Evolutionary conservation across 768 basidiomycete genomes (phyloP).

Genomic region (Podaxis rugospora): DNA sequence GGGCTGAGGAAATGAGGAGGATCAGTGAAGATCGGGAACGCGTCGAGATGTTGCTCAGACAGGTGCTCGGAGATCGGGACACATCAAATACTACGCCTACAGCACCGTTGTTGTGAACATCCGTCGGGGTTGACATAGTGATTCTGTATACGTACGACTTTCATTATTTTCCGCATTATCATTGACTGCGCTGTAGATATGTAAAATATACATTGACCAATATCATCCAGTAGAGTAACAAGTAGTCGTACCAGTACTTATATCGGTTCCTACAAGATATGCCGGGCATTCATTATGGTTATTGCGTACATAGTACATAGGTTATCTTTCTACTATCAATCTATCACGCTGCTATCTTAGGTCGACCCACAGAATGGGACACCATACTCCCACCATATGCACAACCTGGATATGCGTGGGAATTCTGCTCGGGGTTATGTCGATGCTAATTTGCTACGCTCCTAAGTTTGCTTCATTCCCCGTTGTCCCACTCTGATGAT

Average conservation of each 20-base stretch:
- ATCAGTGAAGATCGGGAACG: conserved; percentile 63
- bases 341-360: background rate
- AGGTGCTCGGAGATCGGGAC: conserved; percentile 48
- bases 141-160: background rate
- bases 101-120: background rate
- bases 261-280: background rate
- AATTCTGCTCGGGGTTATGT: no score
- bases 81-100: background rate
- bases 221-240: background rate
- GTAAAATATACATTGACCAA: background rate
- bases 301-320: background rate
- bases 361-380: background rate
- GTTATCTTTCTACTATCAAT: background rate
- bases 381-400: no score
- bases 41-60: conserved; percentile 60
- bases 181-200: background rate
- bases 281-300: background rate
- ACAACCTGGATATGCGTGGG: no score
- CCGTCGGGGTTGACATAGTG: background rate
- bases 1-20: conserved; percentile 65
- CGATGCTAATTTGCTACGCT: no score
- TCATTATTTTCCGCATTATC: conserved; percentile 9
- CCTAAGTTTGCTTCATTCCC: no score
- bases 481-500: no score
- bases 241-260: background rate